Percentiles rank a stretch among this genome's conserved stretches.
Evolutionary conservation across 331 rosid species (phyloP).

Genomic region (Acacia pycnantha): DNA sequence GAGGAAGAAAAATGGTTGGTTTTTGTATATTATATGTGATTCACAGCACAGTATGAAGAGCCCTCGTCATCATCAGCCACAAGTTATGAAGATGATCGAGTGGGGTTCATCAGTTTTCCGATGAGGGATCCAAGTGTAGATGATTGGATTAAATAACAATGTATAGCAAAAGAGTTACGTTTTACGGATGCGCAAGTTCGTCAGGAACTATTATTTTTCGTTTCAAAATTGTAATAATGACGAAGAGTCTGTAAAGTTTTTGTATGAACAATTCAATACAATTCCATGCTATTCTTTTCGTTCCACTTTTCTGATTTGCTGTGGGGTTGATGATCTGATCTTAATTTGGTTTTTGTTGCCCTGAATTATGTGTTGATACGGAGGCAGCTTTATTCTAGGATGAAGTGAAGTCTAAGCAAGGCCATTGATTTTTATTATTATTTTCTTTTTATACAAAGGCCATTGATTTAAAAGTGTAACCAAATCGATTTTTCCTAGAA

Average conservation of each 20-base stretch:
- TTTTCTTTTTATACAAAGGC: no score
- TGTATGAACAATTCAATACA: neutral
- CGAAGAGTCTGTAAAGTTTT: neutral
- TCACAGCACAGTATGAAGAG: neutral
- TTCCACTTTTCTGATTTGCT: neutral
- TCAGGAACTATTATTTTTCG: neutral
- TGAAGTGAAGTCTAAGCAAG: conserved; percentile 2
- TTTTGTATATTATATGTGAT: neutral
- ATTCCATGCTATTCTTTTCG: neutral
- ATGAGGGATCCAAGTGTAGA: neutral
- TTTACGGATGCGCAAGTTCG: conserved; percentile 18
- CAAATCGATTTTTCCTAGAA: neutral
- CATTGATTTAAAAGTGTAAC: neutral
- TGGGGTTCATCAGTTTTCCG: conserved; percentile 20
- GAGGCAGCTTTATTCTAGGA: neutral
- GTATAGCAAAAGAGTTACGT: conserved; percentile 36
- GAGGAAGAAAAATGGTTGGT: neutral
- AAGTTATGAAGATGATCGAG: conserved; percentile 10
- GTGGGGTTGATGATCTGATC: neutral
- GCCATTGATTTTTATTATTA: no score
- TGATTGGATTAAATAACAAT: conserved; percentile 21
- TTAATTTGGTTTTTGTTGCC: neutral
- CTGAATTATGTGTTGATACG: neutral
- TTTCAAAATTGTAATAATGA: conserved; percentile 10
- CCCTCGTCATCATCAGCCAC: neutral